These are phyloP conservation scores for Aspergillus homomorphus DNA, from an alignment of 495 filamentous ascomycete genomes.

Conservation along the genomic window DNA sequence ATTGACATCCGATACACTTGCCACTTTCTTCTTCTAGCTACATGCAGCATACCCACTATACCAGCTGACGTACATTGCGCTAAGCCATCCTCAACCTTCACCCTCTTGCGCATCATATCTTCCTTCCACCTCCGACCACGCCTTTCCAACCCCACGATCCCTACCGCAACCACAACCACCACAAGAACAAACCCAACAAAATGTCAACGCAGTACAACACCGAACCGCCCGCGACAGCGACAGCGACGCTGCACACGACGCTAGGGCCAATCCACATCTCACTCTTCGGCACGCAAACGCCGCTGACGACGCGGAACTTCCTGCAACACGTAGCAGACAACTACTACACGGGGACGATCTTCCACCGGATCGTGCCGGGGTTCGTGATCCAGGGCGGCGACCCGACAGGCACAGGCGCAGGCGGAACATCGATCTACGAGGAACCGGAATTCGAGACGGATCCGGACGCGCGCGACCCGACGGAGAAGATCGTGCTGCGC, in stretches of 20 bases:
- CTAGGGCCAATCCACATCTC: slow-evolving; percentile 84
- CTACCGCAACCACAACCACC: background rate
- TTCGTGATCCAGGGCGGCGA: slow-evolving; percentile 97
- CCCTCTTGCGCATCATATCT: background rate
- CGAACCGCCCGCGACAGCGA: slow-evolving; percentile 88
- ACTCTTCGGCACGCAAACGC: slow-evolving; percentile 90
- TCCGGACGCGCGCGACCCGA: slow-evolving; percentile 56
- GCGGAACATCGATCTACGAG: slow-evolving; percentile 88
- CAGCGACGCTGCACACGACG: slow-evolving; percentile 84
- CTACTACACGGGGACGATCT: slow-evolving; percentile 88
- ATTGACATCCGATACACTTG: too few relatives aligned
- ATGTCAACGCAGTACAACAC: slow-evolving; percentile 93
- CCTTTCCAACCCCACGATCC: too few relatives aligned
- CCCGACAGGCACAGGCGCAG: slow-evolving; percentile 85
- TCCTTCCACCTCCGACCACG: too few relatives aligned
- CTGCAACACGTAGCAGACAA: slow-evolving; percentile 91
- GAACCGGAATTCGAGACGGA: slow-evolving; percentile 72
- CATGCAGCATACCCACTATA: too few relatives aligned
- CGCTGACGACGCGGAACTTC: slow-evolving; percentile 90
- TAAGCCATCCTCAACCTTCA: background rate
- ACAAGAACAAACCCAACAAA: slow-evolving; percentile 1
- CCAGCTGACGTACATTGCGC: background rate
- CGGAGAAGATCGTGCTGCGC: slow-evolving; percentile 63
- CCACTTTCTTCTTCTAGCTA: too few relatives aligned
- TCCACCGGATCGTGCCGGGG: slow-evolving; percentile 86